Conservation (phyloP, 306 rosid species). For the Vigna reflexopilosa region DNA sequence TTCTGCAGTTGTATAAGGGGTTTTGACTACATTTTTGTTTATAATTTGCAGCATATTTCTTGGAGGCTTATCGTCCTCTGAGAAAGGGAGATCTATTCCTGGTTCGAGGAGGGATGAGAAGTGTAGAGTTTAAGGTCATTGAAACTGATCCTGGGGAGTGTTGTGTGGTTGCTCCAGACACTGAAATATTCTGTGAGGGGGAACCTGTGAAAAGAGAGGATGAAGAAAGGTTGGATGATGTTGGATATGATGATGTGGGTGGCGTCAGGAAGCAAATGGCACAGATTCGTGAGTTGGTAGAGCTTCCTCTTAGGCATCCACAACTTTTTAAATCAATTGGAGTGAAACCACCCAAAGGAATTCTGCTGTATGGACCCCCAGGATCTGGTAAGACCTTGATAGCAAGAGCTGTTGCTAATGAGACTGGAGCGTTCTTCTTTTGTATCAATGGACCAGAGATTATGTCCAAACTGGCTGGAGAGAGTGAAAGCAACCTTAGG, state of each 20-base stretch:
- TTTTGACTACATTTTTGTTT: conserved; percentile 10
- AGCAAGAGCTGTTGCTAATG: conserved; percentile 75
- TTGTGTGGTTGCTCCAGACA: conserved; percentile 76
- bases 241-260: conserved; percentile 80
- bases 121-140: conserved; percentile 73
- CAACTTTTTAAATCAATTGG: conserved; percentile 75
- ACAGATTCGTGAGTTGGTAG: conserved; percentile 72
- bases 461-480: conserved; percentile 74
- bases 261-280: conserved; percentile 81
- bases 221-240: conserved; percentile 65
- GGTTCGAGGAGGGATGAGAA: conserved; percentile 73
- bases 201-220: conserved; percentile 74
- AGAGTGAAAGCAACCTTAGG: conserved; percentile 75
- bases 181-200: conserved; percentile 72
- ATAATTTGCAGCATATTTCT: conserved; percentile 62
- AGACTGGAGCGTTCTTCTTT: conserved; percentile 76
- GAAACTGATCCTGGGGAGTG: conserved; percentile 75
- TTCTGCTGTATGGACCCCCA: conserved; percentile 72
- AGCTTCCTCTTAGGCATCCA: conserved; percentile 73
- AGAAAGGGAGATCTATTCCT: conserved; percentile 71
- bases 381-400: conserved; percentile 75
- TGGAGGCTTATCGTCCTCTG: conserved; percentile 73
- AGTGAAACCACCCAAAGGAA: conserved; percentile 76
- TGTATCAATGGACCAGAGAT: conserved; percentile 75
- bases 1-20: background rate